Conservation (phyloP, 371 early-diverging fungal species). For the Thermomucor indicae-seudaticae region DNA sequence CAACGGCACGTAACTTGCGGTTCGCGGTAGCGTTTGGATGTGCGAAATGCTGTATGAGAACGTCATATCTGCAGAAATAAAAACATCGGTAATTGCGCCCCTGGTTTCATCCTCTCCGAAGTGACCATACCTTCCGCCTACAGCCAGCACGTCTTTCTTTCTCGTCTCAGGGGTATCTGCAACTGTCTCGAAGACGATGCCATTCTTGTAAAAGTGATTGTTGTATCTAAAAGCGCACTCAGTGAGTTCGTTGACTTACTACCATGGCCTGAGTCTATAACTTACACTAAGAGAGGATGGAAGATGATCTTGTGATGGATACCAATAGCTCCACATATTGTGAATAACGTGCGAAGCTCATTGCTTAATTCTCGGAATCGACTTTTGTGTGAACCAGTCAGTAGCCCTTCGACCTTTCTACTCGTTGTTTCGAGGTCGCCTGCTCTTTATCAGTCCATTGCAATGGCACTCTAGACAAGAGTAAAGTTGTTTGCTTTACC, state of each 20-base stretch:
- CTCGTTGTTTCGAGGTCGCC: slow-evolving; percentile 51
- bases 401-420: slow-evolving; percentile 55
- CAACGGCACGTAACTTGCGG: slow-evolving; percentile 66
- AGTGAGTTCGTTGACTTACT: too few relatives aligned
- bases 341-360: slow-evolving; percentile 46
- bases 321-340: slow-evolving; percentile 55
- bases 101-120: too few relatives aligned
- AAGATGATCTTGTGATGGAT: slow-evolving; percentile 63
- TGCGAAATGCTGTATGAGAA: slow-evolving; percentile 42
- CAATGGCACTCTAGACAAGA: neutral
- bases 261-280: too few relatives aligned
- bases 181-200: slow-evolving; percentile 73
- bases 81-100: too few relatives aligned
- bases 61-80: slow-evolving; percentile 77
- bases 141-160: slow-evolving; percentile 74
- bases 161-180: slow-evolving; percentile 49
- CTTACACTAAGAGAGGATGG: slow-evolving; percentile 65
- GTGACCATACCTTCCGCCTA: slow-evolving; percentile 65
- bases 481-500: slow-evolving; percentile 28
- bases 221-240: slow-evolving; percentile 75
- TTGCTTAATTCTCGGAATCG: slow-evolving; percentile 43
- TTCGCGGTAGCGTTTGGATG: slow-evolving; percentile 37
- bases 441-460: slow-evolving; percentile 3
- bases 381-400: slow-evolving; percentile 47
- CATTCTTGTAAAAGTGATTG: slow-evolving; percentile 66